Base-by-base conservation (phyloP, 306 rosid species). In the Alnus glutinosa region DNA sequence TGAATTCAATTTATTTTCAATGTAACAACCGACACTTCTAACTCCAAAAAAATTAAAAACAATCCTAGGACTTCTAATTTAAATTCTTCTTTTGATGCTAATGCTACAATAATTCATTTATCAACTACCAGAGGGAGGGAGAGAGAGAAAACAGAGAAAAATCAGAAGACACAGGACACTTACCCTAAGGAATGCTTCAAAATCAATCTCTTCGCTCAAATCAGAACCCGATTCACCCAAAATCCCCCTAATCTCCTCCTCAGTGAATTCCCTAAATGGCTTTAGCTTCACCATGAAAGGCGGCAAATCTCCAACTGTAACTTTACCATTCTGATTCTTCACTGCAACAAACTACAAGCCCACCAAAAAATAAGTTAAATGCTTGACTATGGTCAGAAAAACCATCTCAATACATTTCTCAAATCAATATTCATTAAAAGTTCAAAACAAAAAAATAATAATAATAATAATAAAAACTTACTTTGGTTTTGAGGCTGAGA, bases 121-220 rank as follows among this genome's bases (percentile, higher is more conserved):
- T 18, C 18, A 32, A 67, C 46, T 23, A 23, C 7, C 62, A 50
- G 19, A 57, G 34, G 0, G 23, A 1, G 32, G 19, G 7, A 61
- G 44, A 9, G 32, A 44, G 12, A 34, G 10, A 66, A 42, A 77
- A 39, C 50, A 36, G 14, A 18, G 48, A 34, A 14, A 69, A 67
- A 63, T 59, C 2, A 8, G 23, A 6, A 52, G 58, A 78, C 55
- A 80, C n/a, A 73, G 71, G 50, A 70, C 47, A 70, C 93, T 89
- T 62, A 87, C 99, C 89, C 86, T 89, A 58, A 93, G 93, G 85
- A 96, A 96, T 84, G 86, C 81, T 87, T 96, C 99, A 77, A 96
- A 96, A 86, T 91, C 97, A 77, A 91, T 85, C 48, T 93, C 98
- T 13, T 77, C 52, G n/a, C 83, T 81, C 66, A 91, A 84, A 57